Conservation (phyloP, 306 rosid genomes). For the Pterocarpus santalinus region DNA sequence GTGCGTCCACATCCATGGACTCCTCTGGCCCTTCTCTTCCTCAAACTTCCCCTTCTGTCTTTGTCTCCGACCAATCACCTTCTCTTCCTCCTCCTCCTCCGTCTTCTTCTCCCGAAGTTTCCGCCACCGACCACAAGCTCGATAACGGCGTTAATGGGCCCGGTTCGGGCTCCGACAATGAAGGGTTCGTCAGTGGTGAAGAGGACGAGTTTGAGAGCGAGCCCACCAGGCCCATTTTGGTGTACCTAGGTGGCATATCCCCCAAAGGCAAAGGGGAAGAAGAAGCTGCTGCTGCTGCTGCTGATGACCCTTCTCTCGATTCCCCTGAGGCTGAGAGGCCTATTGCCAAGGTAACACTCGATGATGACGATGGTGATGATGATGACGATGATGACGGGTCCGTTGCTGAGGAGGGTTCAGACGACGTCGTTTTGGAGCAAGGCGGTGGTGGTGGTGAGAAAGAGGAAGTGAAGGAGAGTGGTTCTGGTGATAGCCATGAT, state of each 20-base stretch:
- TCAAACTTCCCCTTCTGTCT: conserved; percentile 8
- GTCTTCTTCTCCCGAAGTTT: conserved; percentile 41
- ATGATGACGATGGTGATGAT: conserved; percentile 47
- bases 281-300: not conserved
- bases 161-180: conserved; percentile 47
- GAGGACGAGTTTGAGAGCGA: conserved; percentile 54
- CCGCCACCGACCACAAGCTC: conserved; percentile 21
- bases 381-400: not conserved
- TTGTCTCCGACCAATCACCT: conserved; percentile 49
- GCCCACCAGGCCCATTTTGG: conserved; percentile 51
- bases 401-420: conserved; percentile 2
- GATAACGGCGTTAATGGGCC: conserved; percentile 39
- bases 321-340: conserved; percentile 36
- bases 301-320: conserved; percentile 21
- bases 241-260: conserved; percentile 37
- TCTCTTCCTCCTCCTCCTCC: conserved; percentile 31
- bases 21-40: conserved; percentile 45
- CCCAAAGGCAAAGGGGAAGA: not conserved
- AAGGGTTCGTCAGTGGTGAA: conserved; percentile 75
- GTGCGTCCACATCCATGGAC: conserved; percentile 49
- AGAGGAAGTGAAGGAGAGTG: conserved; percentile 52
- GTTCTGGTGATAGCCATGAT: conserved; percentile 47
- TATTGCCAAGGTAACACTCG: conserved; percentile 46
- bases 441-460: conserved; percentile 30
- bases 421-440: conserved; percentile 22